These are phyloP conservation scores for Huntiella moniliformis DNA, from an alignment of 2,329 filamentous ascomycete genomes.

Conservation along the genomic window DNA sequence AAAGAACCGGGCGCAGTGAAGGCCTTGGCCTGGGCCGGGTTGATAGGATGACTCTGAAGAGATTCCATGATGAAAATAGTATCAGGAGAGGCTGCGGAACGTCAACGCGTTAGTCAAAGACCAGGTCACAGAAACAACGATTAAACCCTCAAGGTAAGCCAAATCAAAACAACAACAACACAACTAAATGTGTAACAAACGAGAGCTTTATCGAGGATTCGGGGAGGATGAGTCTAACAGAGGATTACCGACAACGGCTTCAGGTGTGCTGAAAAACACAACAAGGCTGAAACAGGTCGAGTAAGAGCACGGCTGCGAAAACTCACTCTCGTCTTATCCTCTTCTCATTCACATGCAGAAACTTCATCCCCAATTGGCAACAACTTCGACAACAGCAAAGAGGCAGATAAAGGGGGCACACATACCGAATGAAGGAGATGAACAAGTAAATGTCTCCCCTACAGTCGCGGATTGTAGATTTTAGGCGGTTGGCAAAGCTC, in stretches of 20 bases:
- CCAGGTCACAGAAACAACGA: too few relatives aligned
- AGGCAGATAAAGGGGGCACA: constrained; percentile 14
- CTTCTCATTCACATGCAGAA: too few relatives aligned
- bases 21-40: constrained; percentile 81
- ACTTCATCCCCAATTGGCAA: not conserved
- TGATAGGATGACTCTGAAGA: constrained; percentile 80
- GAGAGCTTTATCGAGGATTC: not conserved
- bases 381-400: constrained; percentile 13
- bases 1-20: constrained; percentile 86
- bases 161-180: too few relatives aligned
- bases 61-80: constrained; percentile 49
- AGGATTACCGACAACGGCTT: not conserved
- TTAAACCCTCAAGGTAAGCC: too few relatives aligned
- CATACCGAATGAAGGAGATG: constrained; percentile 66
- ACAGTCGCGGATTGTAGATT: constrained; percentile 17
- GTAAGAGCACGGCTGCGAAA: too few relatives aligned
- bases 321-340: too few relatives aligned
- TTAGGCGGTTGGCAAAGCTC: not conserved
- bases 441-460: constrained; percentile 98
- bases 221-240: not conserved
- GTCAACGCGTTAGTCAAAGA: too few relatives aligned
- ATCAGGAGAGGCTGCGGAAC: too few relatives aligned
- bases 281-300: too few relatives aligned
- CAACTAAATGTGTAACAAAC: not conserved
- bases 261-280: not conserved